These are phyloP conservation scores for Cyclotella kingstonii DNA, from an alignment of 108 stramenopile genomes.

Conservation along the genomic window DNA sequence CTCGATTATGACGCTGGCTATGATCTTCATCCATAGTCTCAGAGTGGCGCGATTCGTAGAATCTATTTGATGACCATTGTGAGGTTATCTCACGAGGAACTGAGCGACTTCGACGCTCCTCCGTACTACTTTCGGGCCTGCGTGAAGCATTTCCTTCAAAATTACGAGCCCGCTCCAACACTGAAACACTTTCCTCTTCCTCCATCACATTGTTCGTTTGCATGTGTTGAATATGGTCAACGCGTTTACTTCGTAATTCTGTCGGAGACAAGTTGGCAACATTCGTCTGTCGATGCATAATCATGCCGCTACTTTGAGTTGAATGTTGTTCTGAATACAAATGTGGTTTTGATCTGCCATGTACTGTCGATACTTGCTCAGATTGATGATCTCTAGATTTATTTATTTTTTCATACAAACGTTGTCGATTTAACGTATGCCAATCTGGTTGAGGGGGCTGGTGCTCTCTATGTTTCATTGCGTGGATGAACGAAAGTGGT, in stretches of 20 bases:
- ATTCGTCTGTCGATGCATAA: not conserved
- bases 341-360: not conserved
- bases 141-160: constrained; percentile 10
- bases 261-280: not conserved
- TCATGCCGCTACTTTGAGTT: not conserved
- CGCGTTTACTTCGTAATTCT: not conserved
- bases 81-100: constrained; percentile 4
- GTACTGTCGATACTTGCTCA: not conserved
- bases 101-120: constrained; percentile 4
- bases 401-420: constrained; percentile 20
- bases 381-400: constrained; percentile 10
- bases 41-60: not conserved
- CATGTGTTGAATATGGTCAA: not conserved
- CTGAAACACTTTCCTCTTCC: constrained; percentile 12
- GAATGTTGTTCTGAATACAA: not conserved
- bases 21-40: not conserved
- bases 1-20: not conserved
- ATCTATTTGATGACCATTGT: not conserved
- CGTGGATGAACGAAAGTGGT: not conserved
- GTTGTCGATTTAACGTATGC: constrained; percentile 25
- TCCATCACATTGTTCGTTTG: not conserved
- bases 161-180: constrained; percentile 17
- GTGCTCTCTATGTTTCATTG: not conserved
- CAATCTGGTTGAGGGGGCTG: constrained; percentile 21
- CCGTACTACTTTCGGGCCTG: not conserved